phyloP scores from a whole-genome alignment of 1,284 basidiomycete genomes.

The Rhodotorula sp. region DNA sequence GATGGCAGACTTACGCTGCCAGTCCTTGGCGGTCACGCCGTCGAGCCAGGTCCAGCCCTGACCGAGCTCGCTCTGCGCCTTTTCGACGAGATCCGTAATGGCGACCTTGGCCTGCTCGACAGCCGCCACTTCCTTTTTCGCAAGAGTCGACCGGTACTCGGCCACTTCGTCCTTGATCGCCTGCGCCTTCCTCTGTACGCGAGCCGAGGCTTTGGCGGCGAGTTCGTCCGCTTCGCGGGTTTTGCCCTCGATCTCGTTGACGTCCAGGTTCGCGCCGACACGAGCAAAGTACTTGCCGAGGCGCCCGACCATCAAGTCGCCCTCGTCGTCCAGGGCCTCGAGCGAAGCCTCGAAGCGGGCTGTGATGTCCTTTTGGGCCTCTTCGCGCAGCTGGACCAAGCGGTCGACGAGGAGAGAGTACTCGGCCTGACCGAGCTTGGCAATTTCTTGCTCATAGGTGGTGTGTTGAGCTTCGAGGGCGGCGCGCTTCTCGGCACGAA shows the following conservation, averaged over 20 bases:
- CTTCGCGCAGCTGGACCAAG: conserved; percentile 33
- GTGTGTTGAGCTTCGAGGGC: conserved; percentile 39
- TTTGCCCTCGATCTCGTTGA: conserved; percentile 24
- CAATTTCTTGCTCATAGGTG: conserved; percentile 41
- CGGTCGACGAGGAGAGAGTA: conserved; percentile 36
- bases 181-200: conserved; percentile 31
- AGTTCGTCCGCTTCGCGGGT: conserved; percentile 23
- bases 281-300: conserved; percentile 33
- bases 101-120: conserved; percentile 37
- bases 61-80: conserved; percentile 42
- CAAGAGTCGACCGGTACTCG: conserved; percentile 26
- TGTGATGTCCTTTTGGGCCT: conserved; percentile 38
- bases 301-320: conserved; percentile 36
- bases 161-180: conserved; percentile 37
- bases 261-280: conserved; percentile 13
- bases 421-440: conserved; percentile 39
- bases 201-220: conserved; percentile 31
- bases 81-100: conserved; percentile 32
- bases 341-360: conserved; percentile 35
- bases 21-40: conserved; percentile 41
- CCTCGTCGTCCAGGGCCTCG: conserved; percentile 36
- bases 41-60: conserved; percentile 43
- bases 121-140: conserved; percentile 28
- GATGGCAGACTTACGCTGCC: conserved; percentile 28
- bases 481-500: conserved; percentile 39